Evolutionary conservation across 1,284 basidiomycete species (phyloP), one percentile per base, ranked within the genome.

Genomic region (Leucoagaricus sp.): DNA sequence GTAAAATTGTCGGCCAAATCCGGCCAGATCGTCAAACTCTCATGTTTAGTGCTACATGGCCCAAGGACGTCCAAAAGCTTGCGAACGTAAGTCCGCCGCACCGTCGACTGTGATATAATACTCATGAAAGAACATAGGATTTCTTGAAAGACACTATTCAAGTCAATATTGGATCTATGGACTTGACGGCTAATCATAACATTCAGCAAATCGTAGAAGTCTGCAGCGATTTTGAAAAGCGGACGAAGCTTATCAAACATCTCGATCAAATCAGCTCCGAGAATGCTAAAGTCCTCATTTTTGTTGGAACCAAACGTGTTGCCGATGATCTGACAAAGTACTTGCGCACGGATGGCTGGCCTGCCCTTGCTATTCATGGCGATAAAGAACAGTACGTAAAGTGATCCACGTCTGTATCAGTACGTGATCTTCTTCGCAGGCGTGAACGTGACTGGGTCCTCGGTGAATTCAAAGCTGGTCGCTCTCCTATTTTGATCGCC

Each of bases 31-130:
- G 94, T 69, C 96, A 98, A 72, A 95, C 94, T 1, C 81, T 96
- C 59, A 93, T 95, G 86, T 99, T 99, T 82, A 98, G 95, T 56
- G 96, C 96, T 23, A 99, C 97, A 21, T 99, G 96, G 96, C 96
- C 96, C 31, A 98, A 98, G 77, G 96, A 99, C 68, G 97, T 99
- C 3, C 96, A 99, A 78, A 93, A 95, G 67, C 85, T 99, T 61
- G 96, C 96, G 38, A 89, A 86, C 67, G 89, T 91, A 65, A 56
- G 75, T 69, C n/a, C 23, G 23, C 26, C 21, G 25, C 36, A 45
- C 15, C 19, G 29, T 9, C 2, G 21, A 17, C 13, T 25, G 19
- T 4, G 38, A n/a, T 17, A n/a, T n/a, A n/a, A n/a, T n/a, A n/a
- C 58, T 63, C 19, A 61, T 52, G 58, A 33, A 42, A 33, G 17